Conservation (phyloP, 2,329 filamentous ascomycete species). For the Helotiales sp. region DNA sequence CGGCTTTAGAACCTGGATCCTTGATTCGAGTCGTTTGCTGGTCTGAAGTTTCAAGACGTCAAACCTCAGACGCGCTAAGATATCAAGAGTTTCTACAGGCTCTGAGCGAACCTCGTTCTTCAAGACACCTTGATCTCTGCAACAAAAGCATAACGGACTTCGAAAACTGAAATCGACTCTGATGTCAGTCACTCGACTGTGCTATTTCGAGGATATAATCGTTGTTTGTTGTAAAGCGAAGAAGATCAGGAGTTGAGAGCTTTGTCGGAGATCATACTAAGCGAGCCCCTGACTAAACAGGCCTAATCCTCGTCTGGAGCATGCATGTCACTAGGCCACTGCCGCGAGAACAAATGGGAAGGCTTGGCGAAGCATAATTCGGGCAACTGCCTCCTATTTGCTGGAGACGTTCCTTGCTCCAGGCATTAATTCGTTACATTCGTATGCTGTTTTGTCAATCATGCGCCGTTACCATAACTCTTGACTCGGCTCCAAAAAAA, state of each 20-base stretch:
- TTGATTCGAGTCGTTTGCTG: not conserved
- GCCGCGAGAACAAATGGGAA: not conserved
- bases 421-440: not conserved
- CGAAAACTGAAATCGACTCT: not conserved
- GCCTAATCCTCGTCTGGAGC: not conserved
- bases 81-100: too few species aligned
- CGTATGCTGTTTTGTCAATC: not conserved
- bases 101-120: not conserved
- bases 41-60: not conserved
- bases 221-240: not conserved
- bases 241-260: not conserved
- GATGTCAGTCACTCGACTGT: not conserved
- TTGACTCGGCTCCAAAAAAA: constrained; percentile 68
- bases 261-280: not conserved
- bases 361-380: not conserved
- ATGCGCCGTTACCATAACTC: constrained; percentile 53
- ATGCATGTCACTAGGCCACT: not conserved
- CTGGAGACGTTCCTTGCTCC: not conserved
- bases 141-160: too few species aligned
- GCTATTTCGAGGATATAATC: not conserved
- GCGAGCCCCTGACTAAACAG: not conserved
- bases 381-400: not conserved
- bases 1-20: not conserved
- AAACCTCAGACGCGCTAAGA: not conserved
- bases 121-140: too few species aligned